Evolutionary conservation across 2,329 filamentous ascomycete genomes (phyloP), one percentile per base, ranked within the genome.

Genomic region (Xylaria sp.): DNA sequence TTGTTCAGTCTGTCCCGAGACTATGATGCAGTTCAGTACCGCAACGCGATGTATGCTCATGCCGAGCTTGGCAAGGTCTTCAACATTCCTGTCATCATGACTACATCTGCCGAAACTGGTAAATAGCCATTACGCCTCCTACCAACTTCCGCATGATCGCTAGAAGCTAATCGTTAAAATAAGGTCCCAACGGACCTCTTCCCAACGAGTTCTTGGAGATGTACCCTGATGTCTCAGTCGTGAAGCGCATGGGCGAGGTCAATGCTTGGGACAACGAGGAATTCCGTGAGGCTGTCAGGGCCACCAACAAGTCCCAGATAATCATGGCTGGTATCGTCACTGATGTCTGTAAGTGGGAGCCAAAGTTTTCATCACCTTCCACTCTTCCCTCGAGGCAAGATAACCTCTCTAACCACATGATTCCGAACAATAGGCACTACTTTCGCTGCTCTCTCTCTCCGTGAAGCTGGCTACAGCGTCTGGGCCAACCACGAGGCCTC

Each of bases 181-280:
- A 42, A 76, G 89, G 90, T 3, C 89, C 90, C 52, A 93, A 92
- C 73, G 90, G 90, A 1, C 86, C 84, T 1, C 78, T 92, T 1
- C 87, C 89, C 11, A 86, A 88, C 69, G 90, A 92, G 71, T 89
- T 92, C 65, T 74, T 84, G 4, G 81, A 87, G 12, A 84, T 88
- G 84, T 87, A 91, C 72, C 90, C 90, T 19, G 77, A 85, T 49
- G 85, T 88, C 0, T 85, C 90, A 0, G 78, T 92, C 11, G 84
- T 93, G 72, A 80, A 83, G 69, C 86, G 90, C 38, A 82, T 89
- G 64, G 90, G 90, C 40, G 88, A 92, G 72, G 89, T 93, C 70
- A 85, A 92, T 71, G 90, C 90, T 2, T 92, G 89, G 90, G 91
- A 93, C 73, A 92, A 91, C 68, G 68, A 81, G 2, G 84, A 89